Conservation (phyloP, 352 stramenopile genomes). For the Pythium utonaiense region DNA sequence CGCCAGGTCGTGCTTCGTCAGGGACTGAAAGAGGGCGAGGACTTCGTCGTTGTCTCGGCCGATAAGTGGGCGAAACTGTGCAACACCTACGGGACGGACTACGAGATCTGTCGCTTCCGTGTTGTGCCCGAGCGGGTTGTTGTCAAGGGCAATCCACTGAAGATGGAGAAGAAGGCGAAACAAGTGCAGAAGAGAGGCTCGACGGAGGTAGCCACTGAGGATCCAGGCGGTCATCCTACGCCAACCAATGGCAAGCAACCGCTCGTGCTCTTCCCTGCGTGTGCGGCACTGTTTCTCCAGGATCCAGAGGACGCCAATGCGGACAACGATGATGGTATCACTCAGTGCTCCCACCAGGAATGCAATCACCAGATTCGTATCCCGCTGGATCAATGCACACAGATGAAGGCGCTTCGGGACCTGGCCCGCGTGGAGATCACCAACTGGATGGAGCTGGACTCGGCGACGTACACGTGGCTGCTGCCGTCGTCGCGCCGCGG, state of each 20-base stretch:
- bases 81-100: not conserved
- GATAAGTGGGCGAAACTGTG: conserved; percentile 1
- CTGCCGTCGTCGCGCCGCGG: not conserved
- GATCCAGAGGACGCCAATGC: no score
- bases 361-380: not conserved
- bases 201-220: no score
- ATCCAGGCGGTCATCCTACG: not conserved
- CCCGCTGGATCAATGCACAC: not conserved
- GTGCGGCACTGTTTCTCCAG: not conserved
- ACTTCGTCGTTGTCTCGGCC: conserved; percentile 22
- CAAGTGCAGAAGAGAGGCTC: not conserved
- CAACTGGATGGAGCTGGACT: not conserved
- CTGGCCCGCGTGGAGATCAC: not conserved
- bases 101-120: conserved; percentile 1
- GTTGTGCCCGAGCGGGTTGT: not conserved
- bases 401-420: not conserved
- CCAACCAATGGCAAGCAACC: not conserved
- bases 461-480: not conserved
- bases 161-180: not conserved
- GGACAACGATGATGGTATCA: not conserved
- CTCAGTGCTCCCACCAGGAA: not conserved
- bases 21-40: conserved; percentile 15
- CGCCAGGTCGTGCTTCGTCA: conserved; percentile 21
- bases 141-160: not conserved
- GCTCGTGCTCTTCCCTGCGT: not conserved